Conservation (phyloP, 1,284 basidiomycete genomes). For the Austroboletus novae-zelandiae region DNA sequence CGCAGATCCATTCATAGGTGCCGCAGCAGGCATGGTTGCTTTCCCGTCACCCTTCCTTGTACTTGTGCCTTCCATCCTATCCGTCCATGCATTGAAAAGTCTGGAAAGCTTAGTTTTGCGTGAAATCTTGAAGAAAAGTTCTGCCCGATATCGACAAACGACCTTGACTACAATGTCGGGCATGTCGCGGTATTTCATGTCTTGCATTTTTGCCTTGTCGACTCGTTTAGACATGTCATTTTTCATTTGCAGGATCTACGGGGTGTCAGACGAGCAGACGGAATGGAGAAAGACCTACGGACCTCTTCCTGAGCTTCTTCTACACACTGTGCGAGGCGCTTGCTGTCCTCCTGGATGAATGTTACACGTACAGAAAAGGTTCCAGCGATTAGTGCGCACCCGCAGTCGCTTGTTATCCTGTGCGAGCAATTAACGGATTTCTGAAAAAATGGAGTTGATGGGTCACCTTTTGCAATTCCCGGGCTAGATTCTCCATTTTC, state of each 20-base stretch:
- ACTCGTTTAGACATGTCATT: slow-evolving; percentile 71
- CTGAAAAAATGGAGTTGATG: slow-evolving; percentile 1
- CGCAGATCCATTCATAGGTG: slow-evolving; percentile 45
- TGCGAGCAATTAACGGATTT: slow-evolving; percentile 15
- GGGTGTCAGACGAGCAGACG: slow-evolving; percentile 11
- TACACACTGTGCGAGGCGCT: slow-evolving; percentile 71
- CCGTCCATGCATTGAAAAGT: slow-evolving; percentile 82
- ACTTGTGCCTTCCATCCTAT: slow-evolving; percentile 66
- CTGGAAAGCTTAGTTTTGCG: slow-evolving; percentile 79
- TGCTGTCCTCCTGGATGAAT: slow-evolving; percentile 68
- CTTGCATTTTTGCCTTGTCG: slow-evolving; percentile 71
- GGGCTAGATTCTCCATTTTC: slow-evolving; percentile 83
- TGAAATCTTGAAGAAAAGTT: slow-evolving; percentile 85
- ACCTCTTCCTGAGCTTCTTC: slow-evolving; percentile 82
- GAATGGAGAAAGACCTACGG: slow-evolving; percentile 10
- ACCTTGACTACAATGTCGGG: slow-evolving; percentile 84
- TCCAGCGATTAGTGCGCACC: slow-evolving; percentile 42
- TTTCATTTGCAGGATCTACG: slow-evolving; percentile 72
- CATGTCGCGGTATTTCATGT: slow-evolving; percentile 72
- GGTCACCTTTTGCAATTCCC: slow-evolving; percentile 78
- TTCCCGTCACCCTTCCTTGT: slow-evolving; percentile 41
- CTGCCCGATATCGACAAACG: slow-evolving; percentile 79
- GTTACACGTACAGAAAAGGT: slow-evolving; percentile 16
- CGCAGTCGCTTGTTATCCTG: slow-evolving; percentile 83
- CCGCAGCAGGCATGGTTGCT: slow-evolving; percentile 22